Percentiles rank a stretch among this genome's conserved stretches.
These are phyloP conservation scores for Stagonosporopsis vannaccii DNA, from an alignment of 2,329 filamentous ascomycete species.

Conservation along the genomic window DNA sequence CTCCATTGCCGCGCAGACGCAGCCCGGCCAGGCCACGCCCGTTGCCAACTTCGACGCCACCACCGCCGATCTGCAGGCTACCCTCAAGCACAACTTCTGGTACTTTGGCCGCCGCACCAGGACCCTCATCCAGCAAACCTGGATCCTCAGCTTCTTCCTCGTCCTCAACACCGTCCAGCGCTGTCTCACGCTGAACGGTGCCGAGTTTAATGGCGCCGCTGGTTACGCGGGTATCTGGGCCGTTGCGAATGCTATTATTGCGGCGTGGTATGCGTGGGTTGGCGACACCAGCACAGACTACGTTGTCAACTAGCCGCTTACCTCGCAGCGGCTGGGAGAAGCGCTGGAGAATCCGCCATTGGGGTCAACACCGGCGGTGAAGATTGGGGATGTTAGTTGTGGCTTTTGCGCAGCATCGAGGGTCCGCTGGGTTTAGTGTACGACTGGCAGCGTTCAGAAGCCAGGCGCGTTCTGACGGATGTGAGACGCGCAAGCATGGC, in stretches of 20 bases:
- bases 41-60: slow-evolving; percentile 68
- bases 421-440: not conserved
- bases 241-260: slow-evolving; percentile 67
- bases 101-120: slow-evolving; percentile 73
- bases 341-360: not conserved
- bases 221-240: slow-evolving; percentile 80
- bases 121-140: slow-evolving; percentile 64
- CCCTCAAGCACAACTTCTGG: slow-evolving; percentile 75
- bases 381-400: not conserved
- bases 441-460: not conserved
- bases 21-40: slow-evolving; percentile 55
- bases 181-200: slow-evolving; percentile 72
- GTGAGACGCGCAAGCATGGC: no score
- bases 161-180: slow-evolving; percentile 68
- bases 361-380: not conserved
- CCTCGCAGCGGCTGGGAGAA: not conserved
- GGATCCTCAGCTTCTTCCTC: slow-evolving; percentile 55
- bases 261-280: slow-evolving; percentile 63
- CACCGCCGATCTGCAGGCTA: slow-evolving; percentile 71
- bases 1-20: slow-evolving; percentile 64
- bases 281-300: slow-evolving; percentile 48
- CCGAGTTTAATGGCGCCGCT: slow-evolving; percentile 72
- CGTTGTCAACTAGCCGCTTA: slow-evolving; percentile 10
- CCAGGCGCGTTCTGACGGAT: no score
- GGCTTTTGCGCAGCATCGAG: not conserved